Percentiles rank a stretch among this genome's conserved stretches.
Conservation (phyloP, 345 rosid species). For the Eucalyptus lansdowneana region DNA sequence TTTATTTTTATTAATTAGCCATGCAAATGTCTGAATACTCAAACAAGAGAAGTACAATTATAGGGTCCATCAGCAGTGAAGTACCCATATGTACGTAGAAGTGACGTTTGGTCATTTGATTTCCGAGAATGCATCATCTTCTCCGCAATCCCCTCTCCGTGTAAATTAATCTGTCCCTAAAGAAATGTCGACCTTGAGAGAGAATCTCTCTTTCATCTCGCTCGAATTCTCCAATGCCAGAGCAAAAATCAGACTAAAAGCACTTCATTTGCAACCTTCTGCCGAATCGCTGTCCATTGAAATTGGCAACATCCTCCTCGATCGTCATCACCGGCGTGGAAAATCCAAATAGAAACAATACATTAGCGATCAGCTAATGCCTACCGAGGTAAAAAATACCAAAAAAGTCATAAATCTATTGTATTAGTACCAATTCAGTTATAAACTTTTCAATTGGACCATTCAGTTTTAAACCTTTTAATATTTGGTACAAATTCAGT, state of each 20-base stretch:
- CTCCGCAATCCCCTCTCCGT: neutral
- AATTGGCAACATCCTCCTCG: neutral
- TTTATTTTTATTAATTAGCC: too few species aligned
- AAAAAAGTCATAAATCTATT: too few species aligned
- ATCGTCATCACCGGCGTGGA: neutral
- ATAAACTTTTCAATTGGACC: too few species aligned
- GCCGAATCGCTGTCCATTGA: neutral
- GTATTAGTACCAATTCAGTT: too few species aligned
- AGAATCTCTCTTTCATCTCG: neutral
- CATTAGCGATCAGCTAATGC: neutral
- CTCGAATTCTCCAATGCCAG: neutral
- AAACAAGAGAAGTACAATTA: neutral
- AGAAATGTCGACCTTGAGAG: neutral
- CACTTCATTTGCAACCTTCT: neutral
- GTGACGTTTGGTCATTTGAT: neutral
- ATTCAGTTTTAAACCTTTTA: too few species aligned
- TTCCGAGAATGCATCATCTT: neutral
- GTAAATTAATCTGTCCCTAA: neutral
- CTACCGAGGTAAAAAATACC: neutral
- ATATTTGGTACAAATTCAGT: too few species aligned
- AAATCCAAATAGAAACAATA: neutral
- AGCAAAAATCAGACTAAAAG: neutral
- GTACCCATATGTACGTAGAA: neutral
- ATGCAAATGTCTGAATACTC: neutral
- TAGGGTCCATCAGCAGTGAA: neutral